Base-by-base conservation (phyloP, 2,329 filamentous ascomycete species). In the Colletotrichum limetticola region DNA sequence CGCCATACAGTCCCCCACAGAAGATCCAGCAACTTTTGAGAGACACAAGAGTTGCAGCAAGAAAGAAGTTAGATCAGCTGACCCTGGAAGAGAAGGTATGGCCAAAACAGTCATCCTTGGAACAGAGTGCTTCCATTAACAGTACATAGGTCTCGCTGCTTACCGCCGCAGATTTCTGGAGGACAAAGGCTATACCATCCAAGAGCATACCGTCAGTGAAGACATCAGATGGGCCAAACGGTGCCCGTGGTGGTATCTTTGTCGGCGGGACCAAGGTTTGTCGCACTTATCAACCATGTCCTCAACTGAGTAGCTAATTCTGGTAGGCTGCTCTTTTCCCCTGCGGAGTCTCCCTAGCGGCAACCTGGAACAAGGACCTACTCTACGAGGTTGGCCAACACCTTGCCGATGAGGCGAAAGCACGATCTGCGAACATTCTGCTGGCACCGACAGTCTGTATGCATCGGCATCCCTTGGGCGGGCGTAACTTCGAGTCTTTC, bases 401-500 rank as follows among this genome's bases (percentile, higher is more conserved):
- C 75, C 88, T 96, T 71, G 94, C 91, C 14, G 86, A 91, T 14
- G 94, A 97, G 81, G 87, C 88, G 28, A 93, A 91, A 77, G 92
- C 93, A 22, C 91, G 94, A 78, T 93, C 93, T 6, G 92, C 93
- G 32, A 88, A 95, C 72, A 88, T 95, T 42, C 85, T 95, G 5
- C 87, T 96, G 9, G 94, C 92, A 0, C 94, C 93, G 2, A 95
- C 94, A 1, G 91, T 95, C 42, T 95, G 94, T 83, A 92, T 95
- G 86, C 94, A 97, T 78, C 90, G 94, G 19, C 93, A 93, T 62
- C 94, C 94, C 0, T 86, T 97, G 0, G 94, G 94, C n/a, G 94
- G 94, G 22, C 89, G 94, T 72, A 95, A 95, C 75, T 97, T 97
- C 76, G 94, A 97, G 82, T 95, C 94, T 0, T 97, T 95, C 80